Base-by-base conservation (phyloP, 2,329 filamentous ascomycete genomes). In the Pseudopyricularia cyperi region DNA sequence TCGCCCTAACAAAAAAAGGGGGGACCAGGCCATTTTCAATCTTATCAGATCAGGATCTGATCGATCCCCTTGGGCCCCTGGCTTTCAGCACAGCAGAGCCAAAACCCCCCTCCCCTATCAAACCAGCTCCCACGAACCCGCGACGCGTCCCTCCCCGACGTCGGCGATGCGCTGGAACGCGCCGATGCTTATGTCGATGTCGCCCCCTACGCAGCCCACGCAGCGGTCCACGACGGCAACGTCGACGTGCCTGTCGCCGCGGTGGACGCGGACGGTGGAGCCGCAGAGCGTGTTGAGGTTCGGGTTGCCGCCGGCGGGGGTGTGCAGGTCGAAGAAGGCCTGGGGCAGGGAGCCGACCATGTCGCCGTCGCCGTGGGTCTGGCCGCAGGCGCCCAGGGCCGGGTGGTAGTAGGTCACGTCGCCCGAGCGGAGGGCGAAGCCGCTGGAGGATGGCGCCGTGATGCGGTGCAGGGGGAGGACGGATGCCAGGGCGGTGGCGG, bases 171-270 rank as follows among this genome's bases (percentile, higher is more conserved):
- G 58, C 55, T 70, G 62, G 60, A 79, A 80, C 1, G 68, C 72
- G 4, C 62, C 60, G 1, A 69, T 63, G 9, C 68, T 75, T n/a
- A 76, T 62, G 58, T 80, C 76, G 15, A 80, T 57, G 59, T 77
- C 72, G 30, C 65, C 60, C 8, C 67, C 56, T 22, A 56, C 59
- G 57, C 77, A 80, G 1, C 68, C 72, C 0, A 55, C 63, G 66
- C 84, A 89, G 51, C 83, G 73, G 65, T 89, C 85, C 7, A 87
- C 82, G 7, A 89, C 79, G 17, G 68, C 80, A 24, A 87, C 72
- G 56, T 82, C 77, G 3, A 66, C 62, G 14, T 37, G 19, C 12
- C 34, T 49, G 32, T 26, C 32, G 62, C 61, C 53, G 63, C 69
- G 22, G 64, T 68, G 12, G 30, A 87, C 75, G 30, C 82, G 71